A percentile compares a stretch with the other conserved stretches of the same genome.
These are phyloP conservation scores for Phoma sp. DNA, from an alignment of 2,329 filamentous ascomycete genomes.

Conservation along the genomic window DNA sequence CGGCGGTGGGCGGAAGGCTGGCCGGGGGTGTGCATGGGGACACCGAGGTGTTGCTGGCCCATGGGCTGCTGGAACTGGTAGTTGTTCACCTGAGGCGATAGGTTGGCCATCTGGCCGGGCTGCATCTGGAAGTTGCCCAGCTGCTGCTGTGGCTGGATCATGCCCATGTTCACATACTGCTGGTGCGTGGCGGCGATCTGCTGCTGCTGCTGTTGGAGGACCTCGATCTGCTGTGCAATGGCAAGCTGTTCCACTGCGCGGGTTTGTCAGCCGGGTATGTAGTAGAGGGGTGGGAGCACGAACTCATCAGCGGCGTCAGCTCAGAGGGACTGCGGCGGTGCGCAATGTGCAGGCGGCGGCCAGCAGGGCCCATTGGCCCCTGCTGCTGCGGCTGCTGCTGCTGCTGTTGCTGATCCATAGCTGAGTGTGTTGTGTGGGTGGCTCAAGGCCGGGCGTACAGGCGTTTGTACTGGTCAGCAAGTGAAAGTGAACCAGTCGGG, in stretches of 20 bases:
- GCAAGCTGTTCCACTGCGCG: slow-evolving; percentile 89
- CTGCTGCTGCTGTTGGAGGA: slow-evolving; percentile 96
- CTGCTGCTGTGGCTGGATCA: slow-evolving; percentile 85
- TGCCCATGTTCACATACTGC: slow-evolving; percentile 97
- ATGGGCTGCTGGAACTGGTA: slow-evolving; percentile 83
- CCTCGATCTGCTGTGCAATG: slow-evolving; percentile 97
- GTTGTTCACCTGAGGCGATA: slow-evolving; percentile 74
- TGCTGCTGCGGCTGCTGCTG: slow-evolving; percentile 59
- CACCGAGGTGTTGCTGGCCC: slow-evolving; percentile 66
- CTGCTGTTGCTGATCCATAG: slow-evolving; percentile 59
- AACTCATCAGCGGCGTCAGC: slow-evolving; percentile 96
- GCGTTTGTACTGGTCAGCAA: slow-evolving; percentile 29
- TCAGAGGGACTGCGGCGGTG: slow-evolving; percentile 97
- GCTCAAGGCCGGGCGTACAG: slow-evolving; percentile 32
- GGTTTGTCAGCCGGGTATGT: slow-evolving; percentile 29
- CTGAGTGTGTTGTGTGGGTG: slow-evolving; percentile 30
- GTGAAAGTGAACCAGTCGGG: slow-evolving; percentile 32
- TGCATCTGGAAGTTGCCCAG: slow-evolving; percentile 67
- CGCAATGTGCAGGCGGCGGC: slow-evolving; percentile 93
- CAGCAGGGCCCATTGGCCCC: slow-evolving; percentile 69
- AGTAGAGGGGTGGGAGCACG: slow-evolving; percentile 54
- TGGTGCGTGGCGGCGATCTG: slow-evolving; percentile 96
- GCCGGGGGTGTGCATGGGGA: slow-evolving; percentile 75
- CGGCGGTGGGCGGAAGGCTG: slow-evolving; percentile 89
- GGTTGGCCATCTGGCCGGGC: slow-evolving; percentile 72